Evolutionary conservation across 2,329 filamentous ascomycete genomes (phyloP).

Genomic region (Paecilomyces sp.): DNA sequence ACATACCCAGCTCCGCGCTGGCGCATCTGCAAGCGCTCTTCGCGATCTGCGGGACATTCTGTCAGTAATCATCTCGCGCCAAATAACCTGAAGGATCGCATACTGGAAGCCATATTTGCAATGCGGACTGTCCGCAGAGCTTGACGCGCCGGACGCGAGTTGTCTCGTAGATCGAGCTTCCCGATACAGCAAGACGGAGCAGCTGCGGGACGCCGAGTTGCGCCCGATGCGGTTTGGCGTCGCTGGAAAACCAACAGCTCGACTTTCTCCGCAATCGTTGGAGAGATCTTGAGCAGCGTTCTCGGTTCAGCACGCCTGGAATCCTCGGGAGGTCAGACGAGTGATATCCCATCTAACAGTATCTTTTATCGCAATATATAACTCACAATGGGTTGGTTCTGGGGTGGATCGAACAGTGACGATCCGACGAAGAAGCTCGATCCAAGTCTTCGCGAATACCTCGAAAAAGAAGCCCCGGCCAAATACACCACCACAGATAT

Average conservation of each 20-base stretch:
- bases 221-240: slow-evolving; percentile 16
- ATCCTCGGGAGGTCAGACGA: neutral
- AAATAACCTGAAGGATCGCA: slow-evolving; percentile 5
- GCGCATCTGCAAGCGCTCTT: slow-evolving; percentile 50
- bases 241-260: slow-evolving; percentile 2
- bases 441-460: slow-evolving; percentile 73
- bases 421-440: slow-evolving; percentile 71
- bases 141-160: slow-evolving; percentile 23
- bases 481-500: slow-evolving; percentile 49
- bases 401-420: slow-evolving; percentile 46
- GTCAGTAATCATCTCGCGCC: slow-evolving; percentile 1
- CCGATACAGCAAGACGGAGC: slow-evolving; percentile 1
- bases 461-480: slow-evolving; percentile 72
- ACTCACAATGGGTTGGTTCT: slow-evolving; percentile 57
- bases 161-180: slow-evolving; percentile 5
- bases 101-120: slow-evolving; percentile 32
- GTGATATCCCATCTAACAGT: neutral
- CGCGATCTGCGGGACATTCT: slow-evolving; percentile 34
- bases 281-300: neutral
- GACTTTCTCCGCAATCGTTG: slow-evolving; percentile 3
- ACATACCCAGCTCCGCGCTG: slow-evolving; percentile 51
- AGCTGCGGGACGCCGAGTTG: slow-evolving; percentile 3
- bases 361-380: neutral
- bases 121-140: slow-evolving; percentile 19
- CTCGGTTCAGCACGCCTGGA: neutral